Percentiles rank a stretch among this genome's conserved stretches.
These are phyloP conservation scores for Gnaphalium uliginosum DNA, from an alignment of 129 eudicot species.

Conservation along the genomic window DNA sequence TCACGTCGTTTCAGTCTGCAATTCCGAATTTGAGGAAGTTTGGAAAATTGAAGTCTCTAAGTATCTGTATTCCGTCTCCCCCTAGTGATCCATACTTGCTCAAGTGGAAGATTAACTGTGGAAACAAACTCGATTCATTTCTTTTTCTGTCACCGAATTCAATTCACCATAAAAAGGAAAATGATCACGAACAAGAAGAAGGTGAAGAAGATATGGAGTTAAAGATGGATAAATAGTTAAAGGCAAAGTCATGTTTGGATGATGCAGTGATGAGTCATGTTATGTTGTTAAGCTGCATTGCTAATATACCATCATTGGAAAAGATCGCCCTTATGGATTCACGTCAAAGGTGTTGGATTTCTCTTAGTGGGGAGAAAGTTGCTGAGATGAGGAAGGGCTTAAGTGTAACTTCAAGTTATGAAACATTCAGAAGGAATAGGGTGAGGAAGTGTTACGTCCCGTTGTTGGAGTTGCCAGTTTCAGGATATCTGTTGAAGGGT, in stretches of 20 bases:
- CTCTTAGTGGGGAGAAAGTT: slow-evolving; percentile 18
- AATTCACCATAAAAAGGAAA: not conserved
- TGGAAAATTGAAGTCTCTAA: slow-evolving; percentile 18
- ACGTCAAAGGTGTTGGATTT: not conserved
- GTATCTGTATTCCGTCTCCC: slow-evolving; percentile 2
- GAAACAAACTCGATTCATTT: slow-evolving; percentile 16
- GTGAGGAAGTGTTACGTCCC: slow-evolving; percentile 9
- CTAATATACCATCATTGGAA: slow-evolving; percentile 7
- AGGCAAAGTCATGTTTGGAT: not conserved
- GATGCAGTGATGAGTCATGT: slow-evolving; percentile 2
- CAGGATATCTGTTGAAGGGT: slow-evolving; percentile 20
- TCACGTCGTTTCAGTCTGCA: not conserved
- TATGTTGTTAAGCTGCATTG: not conserved
- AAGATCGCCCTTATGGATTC: slow-evolving; percentile 17
- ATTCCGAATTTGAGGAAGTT: slow-evolving; percentile 15
- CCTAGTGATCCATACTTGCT: not conserved
- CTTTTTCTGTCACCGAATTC: slow-evolving; percentile 7
- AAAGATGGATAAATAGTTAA: not conserved
- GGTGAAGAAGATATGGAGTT: not conserved
- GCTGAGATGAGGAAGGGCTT: slow-evolving; percentile 9
- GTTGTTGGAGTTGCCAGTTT: not conserved
- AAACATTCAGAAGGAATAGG: too few species aligned
- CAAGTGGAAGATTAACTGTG: slow-evolving; percentile 27
- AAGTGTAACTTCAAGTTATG: not conserved
- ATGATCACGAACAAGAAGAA: too few species aligned